Evolutionary conservation across 768 basidiomycete genomes (phyloP), one percentile per base, ranked within the genome.

Genomic region (Suillus americanus): DNA sequence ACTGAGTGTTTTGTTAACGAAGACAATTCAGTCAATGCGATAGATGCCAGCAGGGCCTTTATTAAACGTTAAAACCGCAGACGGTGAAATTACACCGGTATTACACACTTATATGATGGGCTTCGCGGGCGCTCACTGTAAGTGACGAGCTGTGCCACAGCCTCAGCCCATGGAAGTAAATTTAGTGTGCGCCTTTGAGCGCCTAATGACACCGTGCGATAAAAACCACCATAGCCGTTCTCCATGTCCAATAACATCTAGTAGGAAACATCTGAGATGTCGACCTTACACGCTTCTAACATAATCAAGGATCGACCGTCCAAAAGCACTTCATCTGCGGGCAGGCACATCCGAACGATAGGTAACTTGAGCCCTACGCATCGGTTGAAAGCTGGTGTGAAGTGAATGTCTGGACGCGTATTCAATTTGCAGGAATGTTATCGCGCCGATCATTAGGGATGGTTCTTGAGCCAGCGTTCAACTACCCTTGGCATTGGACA

Each of bases 401-500:
- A 54, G 53, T 20, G 10, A 20, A 51, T 51, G 25, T 51, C 14
- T 4, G 48, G 23, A n/a, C 30, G 20, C 20, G 30, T 54, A 33
- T 30, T 20, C 30, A 33, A 12, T 8, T 54, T 33, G 51, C 20
- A 54, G 33, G 53, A 33, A 30, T 1, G 30, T 33, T 53, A 10
- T 9, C 16, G 50, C 28, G 3, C 30, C 14, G 25, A 57, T 5
- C 10, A 54, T 33, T 5, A 57, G 2, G 83, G 76, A 70, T 88
- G 85, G 67, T 77, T 78, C 68, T 83, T 85, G 41, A 90, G 68
- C 90, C 89, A 91, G 40, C 83, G 77, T 53, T 80, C 76, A 3
- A 90, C 79, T 5, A 86, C 84, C 37, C 65, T 74, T 28, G 77
- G 79, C 68, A 80, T 78, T 0, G 90, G 89, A 74, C 90, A 92